Base-by-base conservation (phyloP, 2,329 filamentous ascomycete species). In the Exophiala sideris region DNA sequence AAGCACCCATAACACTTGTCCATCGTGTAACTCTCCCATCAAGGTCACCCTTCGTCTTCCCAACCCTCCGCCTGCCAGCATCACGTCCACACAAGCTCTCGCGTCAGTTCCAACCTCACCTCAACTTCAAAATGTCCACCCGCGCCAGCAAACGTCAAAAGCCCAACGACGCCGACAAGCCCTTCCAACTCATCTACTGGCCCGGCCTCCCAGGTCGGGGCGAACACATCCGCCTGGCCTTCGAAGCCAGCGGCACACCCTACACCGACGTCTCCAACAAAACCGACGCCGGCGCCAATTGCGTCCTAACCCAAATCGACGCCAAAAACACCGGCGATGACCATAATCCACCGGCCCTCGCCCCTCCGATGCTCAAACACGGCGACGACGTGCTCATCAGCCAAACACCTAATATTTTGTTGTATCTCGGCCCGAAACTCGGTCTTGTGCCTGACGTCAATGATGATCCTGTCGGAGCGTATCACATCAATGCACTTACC, bases 371-470 rank as follows among this genome's bases (percentile, higher is more conserved):
- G 3, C 80, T 92, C 16, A 72, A 75, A 33, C 65, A 81, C 34
- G 67, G 70, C 2, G 73, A 73, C 33, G 73, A 73, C 24, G 70
- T 91, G 5, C 40, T 83, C 39, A 77, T 92, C 62, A 79, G 73
- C 66, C 88, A 92, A 71, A 87, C 85, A 1, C 76, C 87, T 35
- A 88, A 85, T 66, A 90, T 92, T 62, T 75, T 91, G 12, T 69
- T 83, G 6, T 92, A 91, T 68, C 74, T 92, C 0, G 86, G 80
- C 0, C 77, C 79, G 0, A 78, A 73, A 50, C 72, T 88, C 0
- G 81, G 79, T 0, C 75, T 90, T 1, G 58, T 56, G 10, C 60
- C 62, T 1, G 42, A 56, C 42, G 78, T 76, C 0, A 75, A 77
- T 2, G 72, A 75, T 1, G 71, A 73, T 1, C 69, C 68, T 2